Percentiles rank a stretch among this genome's conserved stretches.
phyloP scores from a whole-genome alignment of 768 basidiomycete genomes.

The Pleurotus salmoneostramineus region DNA sequence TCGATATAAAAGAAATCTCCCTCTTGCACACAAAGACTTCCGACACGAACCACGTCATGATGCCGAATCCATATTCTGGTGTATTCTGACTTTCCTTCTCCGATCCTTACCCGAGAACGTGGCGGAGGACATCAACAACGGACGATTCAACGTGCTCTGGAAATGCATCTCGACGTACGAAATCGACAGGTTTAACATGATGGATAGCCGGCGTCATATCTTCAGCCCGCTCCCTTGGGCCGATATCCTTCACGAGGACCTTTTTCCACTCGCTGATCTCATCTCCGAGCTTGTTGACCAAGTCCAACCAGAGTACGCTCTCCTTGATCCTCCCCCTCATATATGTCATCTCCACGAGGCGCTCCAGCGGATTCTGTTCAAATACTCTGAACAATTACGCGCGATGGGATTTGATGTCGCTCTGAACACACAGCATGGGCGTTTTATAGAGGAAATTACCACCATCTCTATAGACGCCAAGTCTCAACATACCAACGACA shows the following conservation, averaged over 20 bases:
- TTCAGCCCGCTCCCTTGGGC: background rate
- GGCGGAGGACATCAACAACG: background rate
- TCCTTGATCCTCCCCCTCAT: background rate
- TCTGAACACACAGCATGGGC: background rate
- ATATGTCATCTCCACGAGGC: conserved; percentile 1
- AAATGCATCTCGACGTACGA: background rate
- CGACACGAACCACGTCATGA: conserved; percentile 1
- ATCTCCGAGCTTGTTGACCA: background rate
- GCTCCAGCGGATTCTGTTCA: background rate
- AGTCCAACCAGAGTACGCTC: background rate
- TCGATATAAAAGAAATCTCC: background rate
- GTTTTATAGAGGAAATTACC: background rate
- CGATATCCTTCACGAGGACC: background rate
- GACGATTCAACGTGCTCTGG: background rate
- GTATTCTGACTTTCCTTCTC: background rate
- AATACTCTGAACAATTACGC: background rate
- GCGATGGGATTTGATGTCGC: background rate
- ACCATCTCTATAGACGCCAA: too few relatives aligned
- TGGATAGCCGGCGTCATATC: background rate
- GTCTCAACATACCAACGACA: too few relatives aligned
- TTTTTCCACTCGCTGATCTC: conserved; percentile 2
- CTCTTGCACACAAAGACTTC: background rate
- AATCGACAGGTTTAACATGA: background rate
- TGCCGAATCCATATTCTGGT: conserved; percentile 2
- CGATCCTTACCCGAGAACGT: background rate